Evolutionary conservation across 140 eudicot species (phyloP).

Genomic region (Anethum foeniculum): DNA sequence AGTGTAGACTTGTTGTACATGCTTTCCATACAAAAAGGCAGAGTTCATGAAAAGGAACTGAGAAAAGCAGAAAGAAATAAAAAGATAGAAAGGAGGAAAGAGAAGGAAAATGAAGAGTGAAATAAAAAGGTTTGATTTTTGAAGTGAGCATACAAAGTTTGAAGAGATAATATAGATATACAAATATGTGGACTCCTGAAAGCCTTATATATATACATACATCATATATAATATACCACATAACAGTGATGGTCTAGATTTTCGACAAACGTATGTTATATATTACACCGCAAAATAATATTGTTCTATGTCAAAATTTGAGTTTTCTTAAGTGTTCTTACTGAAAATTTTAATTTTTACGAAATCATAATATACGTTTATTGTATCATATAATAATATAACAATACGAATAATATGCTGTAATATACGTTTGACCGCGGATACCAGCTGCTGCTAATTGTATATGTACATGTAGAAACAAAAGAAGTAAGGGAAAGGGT

Average conservation of each 20-base stretch:
- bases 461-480: background rate
- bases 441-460: too few species aligned
- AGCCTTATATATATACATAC: conserved; percentile 35
- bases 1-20: conserved; percentile 7
- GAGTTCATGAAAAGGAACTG: background rate
- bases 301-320: too few species aligned
- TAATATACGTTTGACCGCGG: too few species aligned
- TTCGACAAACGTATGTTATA: too few species aligned
- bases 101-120: background rate
- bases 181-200: conserved; percentile 42
- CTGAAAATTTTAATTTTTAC: too few species aligned
- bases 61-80: background rate
- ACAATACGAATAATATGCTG: too few species aligned
- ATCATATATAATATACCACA: background rate
- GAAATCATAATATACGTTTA: too few species aligned
- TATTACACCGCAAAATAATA: too few species aligned
- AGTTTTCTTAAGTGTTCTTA: too few species aligned
- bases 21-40: conserved; percentile 30
- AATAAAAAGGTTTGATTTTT: conserved; percentile 5
- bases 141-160: conserved; percentile 10
- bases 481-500: conserved; percentile 25
- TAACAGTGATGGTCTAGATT: too few species aligned
- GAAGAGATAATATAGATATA: conserved; percentile 29
- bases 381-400: too few species aligned
- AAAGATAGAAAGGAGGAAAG: background rate